Base-by-base conservation (phyloP, 495 filamentous ascomycete species). In the Penicillium desertorum region DNA sequence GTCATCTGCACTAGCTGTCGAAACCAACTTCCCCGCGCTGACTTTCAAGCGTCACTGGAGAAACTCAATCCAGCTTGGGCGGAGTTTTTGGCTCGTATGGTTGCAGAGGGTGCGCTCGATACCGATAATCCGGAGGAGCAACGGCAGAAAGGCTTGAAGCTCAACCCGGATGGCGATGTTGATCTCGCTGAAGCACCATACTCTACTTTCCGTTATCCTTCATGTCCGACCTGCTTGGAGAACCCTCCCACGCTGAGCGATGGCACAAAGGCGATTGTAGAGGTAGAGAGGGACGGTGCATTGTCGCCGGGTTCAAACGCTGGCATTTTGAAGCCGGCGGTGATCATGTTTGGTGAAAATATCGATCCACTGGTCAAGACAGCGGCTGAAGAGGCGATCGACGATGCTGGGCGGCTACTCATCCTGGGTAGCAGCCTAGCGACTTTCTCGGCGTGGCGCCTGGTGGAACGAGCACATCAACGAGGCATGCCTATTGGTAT, bases 271-370 rank as follows among this genome's bases (percentile, higher is more conserved):
- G 81, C 74, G 1, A 73, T 60, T 36, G 88, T 96, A 1, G 79
- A 89, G 52, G 82, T 91, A 7, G 93, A 96, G 59, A 54, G 59
- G 0, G 92, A 96, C 58, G 93, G 94, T 0, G 93, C 92, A 4
- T 96, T 86, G 89, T 71, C 76, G 50, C 62, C 81, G 2, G 70
- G 73, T 0, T 92, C 88, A 44, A 91, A 75, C 14, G 89, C 84
- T 3, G 92, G 91, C 1, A 83, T 98, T 16, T 64, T 98, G 42
- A 98, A 98, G 67, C 94, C 94, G 4, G 86, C 86, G 1, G 93
- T 98, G 1, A 84, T 88, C 50, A 96, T 98, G 90, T 98, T 98
- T 70, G 94, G 94, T 4, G 94, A 98, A 71, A 90, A 84, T 51
- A 94, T 97, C 30, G 73, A 81, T 4, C 65, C 68, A 2, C 53